Percentiles rank a stretch among this genome's conserved stretches.
Evolutionary conservation across 108 stramenopile species (phyloP).

Genomic region (Aureococcus anophagefferens): DNA sequence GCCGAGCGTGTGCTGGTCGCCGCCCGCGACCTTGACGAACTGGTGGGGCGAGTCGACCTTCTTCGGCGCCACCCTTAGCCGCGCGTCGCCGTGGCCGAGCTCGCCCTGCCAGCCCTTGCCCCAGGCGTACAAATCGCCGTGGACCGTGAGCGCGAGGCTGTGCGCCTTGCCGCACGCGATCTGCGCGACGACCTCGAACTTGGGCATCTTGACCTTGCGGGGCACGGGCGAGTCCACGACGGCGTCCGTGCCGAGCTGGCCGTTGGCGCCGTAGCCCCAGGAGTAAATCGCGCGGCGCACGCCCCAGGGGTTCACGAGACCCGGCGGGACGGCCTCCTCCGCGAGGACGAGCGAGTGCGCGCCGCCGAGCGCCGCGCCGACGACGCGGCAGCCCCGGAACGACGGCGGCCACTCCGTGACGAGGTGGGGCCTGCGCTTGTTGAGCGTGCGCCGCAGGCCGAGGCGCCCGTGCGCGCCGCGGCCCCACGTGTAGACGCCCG

Average conservation of each 20-base stretch:
- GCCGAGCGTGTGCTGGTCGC: background rate
- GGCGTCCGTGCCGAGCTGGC: slow-evolving; percentile 3
- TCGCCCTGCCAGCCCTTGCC: slow-evolving; percentile 28
- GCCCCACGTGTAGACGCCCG: slow-evolving; percentile 17
- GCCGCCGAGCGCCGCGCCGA: slow-evolving; percentile 11
- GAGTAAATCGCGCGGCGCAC: background rate
- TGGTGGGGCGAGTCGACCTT: background rate
- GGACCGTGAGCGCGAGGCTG: slow-evolving; percentile 8
- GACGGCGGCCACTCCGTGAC: slow-evolving; percentile 12
- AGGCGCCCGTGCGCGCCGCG: slow-evolving; percentile 23
- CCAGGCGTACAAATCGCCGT: slow-evolving; percentile 20
- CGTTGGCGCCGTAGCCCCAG: slow-evolving; percentile 13
- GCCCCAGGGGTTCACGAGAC: slow-evolving; percentile 16
- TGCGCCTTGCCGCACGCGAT: slow-evolving; percentile 16
- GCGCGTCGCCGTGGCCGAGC: slow-evolving; percentile 19
- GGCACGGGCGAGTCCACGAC: background rate
- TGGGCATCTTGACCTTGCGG: slow-evolving; percentile 8
- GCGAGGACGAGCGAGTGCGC: slow-evolving; percentile 12
- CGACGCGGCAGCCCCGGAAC: background rate
- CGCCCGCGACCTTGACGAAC: background rate
- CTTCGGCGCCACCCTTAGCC: background rate
- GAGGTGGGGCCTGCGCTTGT: background rate
- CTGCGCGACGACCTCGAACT: slow-evolving; percentile 8
- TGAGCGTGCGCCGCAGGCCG: slow-evolving; percentile 9
- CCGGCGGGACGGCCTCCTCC: slow-evolving; percentile 2